Conservation (phyloP, 2,329 filamentous ascomycete species). For the Botrytis elliptica region DNA sequence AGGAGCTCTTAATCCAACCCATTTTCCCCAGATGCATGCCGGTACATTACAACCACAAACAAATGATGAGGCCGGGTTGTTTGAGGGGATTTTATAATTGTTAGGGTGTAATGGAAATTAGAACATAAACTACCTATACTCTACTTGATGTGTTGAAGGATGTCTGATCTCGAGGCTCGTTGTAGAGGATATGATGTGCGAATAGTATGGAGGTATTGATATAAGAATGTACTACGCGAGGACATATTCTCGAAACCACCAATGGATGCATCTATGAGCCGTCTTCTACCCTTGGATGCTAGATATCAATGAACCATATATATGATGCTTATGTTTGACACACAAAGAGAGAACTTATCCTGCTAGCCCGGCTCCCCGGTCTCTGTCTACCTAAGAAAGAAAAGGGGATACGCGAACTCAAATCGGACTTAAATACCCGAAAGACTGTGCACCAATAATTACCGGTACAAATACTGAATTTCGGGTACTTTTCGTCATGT, state of each 20-base stretch:
- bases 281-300: not conserved
- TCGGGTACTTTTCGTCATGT: not conserved
- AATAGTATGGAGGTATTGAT: not conserved
- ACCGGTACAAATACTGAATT: constrained; percentile 1
- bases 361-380: not conserved
- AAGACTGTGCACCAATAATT: not conserved
- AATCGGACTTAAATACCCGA: not conserved
- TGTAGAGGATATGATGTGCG: not conserved
- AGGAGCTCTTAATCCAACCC: not conserved
- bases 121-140: not conserved
- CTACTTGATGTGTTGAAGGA: not conserved
- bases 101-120: not conserved
- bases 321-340: not conserved
- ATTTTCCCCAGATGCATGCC: not conserved
- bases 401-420: not conserved
- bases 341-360: not conserved
- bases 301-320: not conserved
- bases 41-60: not conserved
- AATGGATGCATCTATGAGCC: not conserved
- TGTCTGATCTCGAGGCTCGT: not conserved
- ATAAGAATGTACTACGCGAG: not conserved
- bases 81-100: not conserved
- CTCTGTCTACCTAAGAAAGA: not conserved
- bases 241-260: not conserved
- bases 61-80: not conserved